Evolutionary conservation across 2,329 filamentous ascomycete genomes (phyloP), one percentile per base, ranked within the genome.

Genomic region (Epichloe glyceriae): DNA sequence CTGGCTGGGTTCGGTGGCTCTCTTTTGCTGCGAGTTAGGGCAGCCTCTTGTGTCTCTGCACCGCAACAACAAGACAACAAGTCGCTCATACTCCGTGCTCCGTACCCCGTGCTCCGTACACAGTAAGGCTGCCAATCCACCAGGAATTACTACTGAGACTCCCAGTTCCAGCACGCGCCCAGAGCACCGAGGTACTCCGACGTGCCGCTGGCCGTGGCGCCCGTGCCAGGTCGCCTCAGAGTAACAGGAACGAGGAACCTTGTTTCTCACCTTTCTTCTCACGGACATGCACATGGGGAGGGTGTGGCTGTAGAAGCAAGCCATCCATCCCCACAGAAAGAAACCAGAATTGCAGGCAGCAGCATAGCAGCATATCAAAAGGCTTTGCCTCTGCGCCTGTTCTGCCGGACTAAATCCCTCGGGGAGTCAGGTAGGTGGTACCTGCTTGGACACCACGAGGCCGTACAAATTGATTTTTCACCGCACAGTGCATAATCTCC

Each of bases 11-110:
- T 46, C n/a, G 30, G 22, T 40, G 37, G 20, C 48, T 26, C 44
- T 35, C 8, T 35, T 26, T 26, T 26, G 26, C 26, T 26, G 26
- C 26, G 26, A 26, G 26, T 26, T 26, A 8, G 26, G 7, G 1
- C 7, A 26, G 26, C 26, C 26, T 26, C 26, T 8, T 8, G 26
- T 26, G 26, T 26, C 7, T 22, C 38, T 22, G 6, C 26, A 34
- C 39, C 15, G 14, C 47, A 49, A 46, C 37, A 52, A 34, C 42
- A 45, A 44, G 26, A 26, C 26, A 26, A 26, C 26, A 26, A 50
- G 50, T 52, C 46, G 35, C 47, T 46, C 50, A 52, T 52, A 50
- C 35, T 47, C 22, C 6, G 22, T 15, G 7, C n/a, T 10, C 30
- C 19, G 17, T n/a, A 5, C 12, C n/a, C 22, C 6, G 22, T 15